A percentile compares a stretch with the other conserved stretches of the same genome.
Evolutionary conservation across 352 stramenopile genomes (phyloP).

Genomic region (Globisporangium barbulae): DNA sequence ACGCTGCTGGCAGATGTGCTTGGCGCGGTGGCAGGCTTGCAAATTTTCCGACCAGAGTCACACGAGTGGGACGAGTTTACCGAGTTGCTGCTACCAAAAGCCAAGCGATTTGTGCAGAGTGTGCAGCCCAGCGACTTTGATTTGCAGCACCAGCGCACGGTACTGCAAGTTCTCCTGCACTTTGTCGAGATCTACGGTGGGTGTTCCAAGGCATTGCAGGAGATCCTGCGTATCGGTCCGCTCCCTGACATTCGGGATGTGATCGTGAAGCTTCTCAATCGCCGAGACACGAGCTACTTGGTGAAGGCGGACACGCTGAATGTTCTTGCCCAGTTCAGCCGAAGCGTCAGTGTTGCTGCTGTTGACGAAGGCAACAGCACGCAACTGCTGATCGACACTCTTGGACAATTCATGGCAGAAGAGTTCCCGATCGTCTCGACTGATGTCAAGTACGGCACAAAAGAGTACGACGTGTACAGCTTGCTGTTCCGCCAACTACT

Average conservation of each 20-base stretch:
- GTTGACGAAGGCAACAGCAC: conserved; percentile 8
- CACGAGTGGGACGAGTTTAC: conserved; percentile 47
- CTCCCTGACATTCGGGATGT: conserved; percentile 39
- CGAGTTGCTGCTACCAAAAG: conserved; percentile 33
- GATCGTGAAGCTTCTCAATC: conserved; percentile 34
- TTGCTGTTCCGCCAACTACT: conserved; percentile 55
- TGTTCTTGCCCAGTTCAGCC: conserved; percentile 34
- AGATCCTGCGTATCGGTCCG: conserved; percentile 24
- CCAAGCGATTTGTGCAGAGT: conserved; percentile 42
- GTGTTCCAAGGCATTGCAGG: conserved; percentile 31
- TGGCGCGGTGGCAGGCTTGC: conserved; percentile 30
- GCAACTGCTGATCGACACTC: conserved; percentile 25
- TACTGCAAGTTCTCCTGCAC: conserved; percentile 41
- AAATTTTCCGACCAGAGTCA: conserved; percentile 30
- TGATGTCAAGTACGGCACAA: conserved; percentile 56
- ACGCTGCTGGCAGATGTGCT: conserved; percentile 36
- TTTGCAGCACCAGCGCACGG: conserved; percentile 31
- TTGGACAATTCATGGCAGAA: conserved; percentile 56
- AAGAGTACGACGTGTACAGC: conserved; percentile 63
- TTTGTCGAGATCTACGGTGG: conserved; percentile 40
- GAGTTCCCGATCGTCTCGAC: conserved; percentile 77
- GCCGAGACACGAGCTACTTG: conserved; percentile 40
- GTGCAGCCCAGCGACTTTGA: conserved; percentile 21
- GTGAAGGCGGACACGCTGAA: conserved; percentile 58
- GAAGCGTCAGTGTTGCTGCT: conserved; percentile 14